Evolutionary conservation across 2,329 filamentous ascomycete species (phyloP), one percentile per base, ranked within the genome.

Genomic region (Sporothrix sp.): DNA sequence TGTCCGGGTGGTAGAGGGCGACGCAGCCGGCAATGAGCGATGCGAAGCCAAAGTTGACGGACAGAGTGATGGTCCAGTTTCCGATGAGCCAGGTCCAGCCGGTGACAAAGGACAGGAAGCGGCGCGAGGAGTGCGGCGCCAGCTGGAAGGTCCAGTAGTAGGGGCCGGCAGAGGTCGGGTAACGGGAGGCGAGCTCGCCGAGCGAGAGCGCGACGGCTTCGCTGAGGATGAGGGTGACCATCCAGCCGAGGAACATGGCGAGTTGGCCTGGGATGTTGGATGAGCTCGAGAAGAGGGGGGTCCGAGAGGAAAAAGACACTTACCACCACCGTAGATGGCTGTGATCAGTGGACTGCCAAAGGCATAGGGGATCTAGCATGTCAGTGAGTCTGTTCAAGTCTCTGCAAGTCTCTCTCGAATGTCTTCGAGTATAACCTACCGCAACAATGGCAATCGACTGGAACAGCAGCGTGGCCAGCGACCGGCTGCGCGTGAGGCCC

Each of bases 111-210:
- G 81, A 81, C 14, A 82, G 72, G 14, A 84, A 67, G 37, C 74
- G 76, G 48, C 83, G 79, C 68, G 77, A 83, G 14, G 64, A 65
- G 23, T 73, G 63, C 16, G 81, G 73, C 0, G 84, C 75, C 13
- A 89, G 75, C 79, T 87, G 86, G 62, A 84, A 87, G 6, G 83
- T 82, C 68, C 87, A 84, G 64, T 87, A 87, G 68, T 89, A 88
- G 49, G 87, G 84, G 51, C 54, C 54, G 14, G 50, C 53, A 3
- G 53, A 47, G 2, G 53, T 54, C 4, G 53, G 53, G 20, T 48
- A 54, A 3, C 42, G 46, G 3, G 50, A 52, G 8, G 53, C 50
- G 6, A 54, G 46, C 27, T 54, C 53, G n/a, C 42, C 53, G n/a
- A n/a, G n/a, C n/a, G n/a, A n/a, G n/a, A n/a, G n/a, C n/a, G n/a